Evolutionary conservation across 2,329 filamentous ascomycete species (phyloP).

Genomic region (Phyllosticta citrichinensis): DNA sequence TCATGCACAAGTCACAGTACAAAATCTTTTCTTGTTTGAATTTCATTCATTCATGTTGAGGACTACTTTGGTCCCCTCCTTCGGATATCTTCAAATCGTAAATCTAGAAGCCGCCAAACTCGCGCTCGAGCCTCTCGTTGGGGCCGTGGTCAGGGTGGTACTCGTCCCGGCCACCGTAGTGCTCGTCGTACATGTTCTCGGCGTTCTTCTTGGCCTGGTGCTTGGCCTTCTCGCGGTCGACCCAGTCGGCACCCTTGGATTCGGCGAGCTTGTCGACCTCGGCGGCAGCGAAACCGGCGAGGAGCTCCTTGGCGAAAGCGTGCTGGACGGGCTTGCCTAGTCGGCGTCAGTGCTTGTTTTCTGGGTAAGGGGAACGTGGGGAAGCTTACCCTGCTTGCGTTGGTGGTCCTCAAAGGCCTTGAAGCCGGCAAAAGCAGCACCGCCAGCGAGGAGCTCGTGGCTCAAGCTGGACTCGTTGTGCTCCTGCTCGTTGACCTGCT

Average conservation of each 20-base stretch:
- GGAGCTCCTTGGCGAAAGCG: constrained; percentile 65
- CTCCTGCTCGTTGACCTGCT: constrained; percentile 43
- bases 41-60: neutral
- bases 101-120: constrained; percentile 16
- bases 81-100: neutral
- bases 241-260: constrained; percentile 41
- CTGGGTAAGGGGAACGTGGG: neutral
- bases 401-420: constrained; percentile 70
- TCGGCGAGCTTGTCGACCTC: constrained; percentile 67
- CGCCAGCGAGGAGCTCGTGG: constrained; percentile 67
- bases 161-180: constrained; percentile 35
- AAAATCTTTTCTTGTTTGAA: neutral
- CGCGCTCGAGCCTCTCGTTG: constrained; percentile 1
- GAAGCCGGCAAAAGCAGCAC: constrained; percentile 69
- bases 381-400: constrained; percentile 51
- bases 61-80: neutral
- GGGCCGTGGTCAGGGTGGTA: constrained; percentile 36
- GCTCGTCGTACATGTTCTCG: constrained; percentile 39
- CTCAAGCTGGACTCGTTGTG: constrained; percentile 53
- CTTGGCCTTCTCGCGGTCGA: constrained; percentile 40
- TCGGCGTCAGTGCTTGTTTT: neutral
- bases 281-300: constrained; percentile 61
- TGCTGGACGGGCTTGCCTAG: constrained; percentile 61
- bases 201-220: constrained; percentile 33
- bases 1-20: neutral